These are phyloP conservation scores for Symbiodinium natans DNA, from an alignment of 73 alveolate genomes.

Conservation along the genomic window DNA sequence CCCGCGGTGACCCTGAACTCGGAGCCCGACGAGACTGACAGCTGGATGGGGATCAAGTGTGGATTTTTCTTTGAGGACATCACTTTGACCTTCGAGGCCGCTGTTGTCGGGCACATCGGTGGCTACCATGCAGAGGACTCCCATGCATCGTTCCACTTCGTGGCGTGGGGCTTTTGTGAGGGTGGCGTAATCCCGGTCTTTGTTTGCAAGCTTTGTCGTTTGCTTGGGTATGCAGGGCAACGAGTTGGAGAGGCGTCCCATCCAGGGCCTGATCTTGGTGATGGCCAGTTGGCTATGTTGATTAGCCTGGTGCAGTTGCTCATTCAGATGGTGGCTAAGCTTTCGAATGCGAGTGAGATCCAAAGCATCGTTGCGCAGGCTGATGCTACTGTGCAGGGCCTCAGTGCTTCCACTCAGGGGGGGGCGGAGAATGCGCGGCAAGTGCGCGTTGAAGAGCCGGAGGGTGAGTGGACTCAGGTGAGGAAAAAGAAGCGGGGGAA, in stretches of 20 bases:
- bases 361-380: not conserved
- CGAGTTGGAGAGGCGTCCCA: not conserved
- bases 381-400: not conserved
- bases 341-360: not conserved
- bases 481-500: not conserved
- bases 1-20: too few species aligned
- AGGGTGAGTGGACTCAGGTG: not conserved
- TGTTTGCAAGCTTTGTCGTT: not conserved
- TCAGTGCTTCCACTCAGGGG: not conserved
- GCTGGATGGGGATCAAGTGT: too few species aligned
- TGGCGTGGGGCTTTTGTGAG: too few species aligned
- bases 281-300: not conserved
- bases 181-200: too few species aligned
- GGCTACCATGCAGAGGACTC: too few species aligned
- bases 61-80: too few species aligned
- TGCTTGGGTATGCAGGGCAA: not conserved
- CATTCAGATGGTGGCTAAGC: not conserved
- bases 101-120: too few species aligned
- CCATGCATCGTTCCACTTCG: too few species aligned
- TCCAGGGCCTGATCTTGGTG: not conserved
- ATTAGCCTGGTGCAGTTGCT: not conserved
- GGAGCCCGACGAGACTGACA: too few species aligned
- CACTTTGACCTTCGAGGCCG: too few species aligned
- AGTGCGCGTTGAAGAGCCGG: not conserved
- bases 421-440: not conserved